Evolutionary conservation across 768 basidiomycete species (phyloP), one percentile per base, ranked within the genome.

Genomic region (Russula compacta): DNA sequence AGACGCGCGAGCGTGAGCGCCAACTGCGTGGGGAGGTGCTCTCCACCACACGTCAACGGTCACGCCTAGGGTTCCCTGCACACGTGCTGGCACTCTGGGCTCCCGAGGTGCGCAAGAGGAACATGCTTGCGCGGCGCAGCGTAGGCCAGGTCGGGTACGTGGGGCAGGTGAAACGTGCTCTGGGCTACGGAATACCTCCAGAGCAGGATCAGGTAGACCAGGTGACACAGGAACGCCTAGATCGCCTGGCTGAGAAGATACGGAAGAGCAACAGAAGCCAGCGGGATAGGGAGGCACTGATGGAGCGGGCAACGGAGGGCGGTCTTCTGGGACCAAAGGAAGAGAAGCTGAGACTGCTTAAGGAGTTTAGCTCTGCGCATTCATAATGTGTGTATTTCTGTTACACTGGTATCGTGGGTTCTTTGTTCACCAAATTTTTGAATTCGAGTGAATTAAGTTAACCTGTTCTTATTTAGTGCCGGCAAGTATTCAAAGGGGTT

Each of bases 101-200:
- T 0, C 73, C 76, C 1, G 67, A 76, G 64, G 71, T 79, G 60
- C 76, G 75, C 60, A 71, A 69, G 53, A 69, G 75, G 70, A 86
- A 89, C 63, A 73, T 71, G 62, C 71, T 86, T 5, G 75, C 77
- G 53, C 69, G 76, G 38, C 71, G 82, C 40, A 77, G 76, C 42
- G 75, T 81, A 2, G 79, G 84, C 56, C 83, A 85, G 70, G 86
- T 80, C 0, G 90, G 90, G 14, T 91, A 89, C 70, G 79, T 83
- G 2, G 89, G 81, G n/a, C 67, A 72, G 68, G 75, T 85, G 53
- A 92, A 91, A 74, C 73, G 73, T 60, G 72, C 68, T 60, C 69
- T 81, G 60, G 84, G 87, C 3, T 78, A 76, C 56, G 82, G 76
- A 69, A 64, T 86, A 64, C 69, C 68, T 42, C 68, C 68, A 2